Conservation (phyloP, 768 basidiomycete genomes). For the Mycena sanguinolenta region DNA sequence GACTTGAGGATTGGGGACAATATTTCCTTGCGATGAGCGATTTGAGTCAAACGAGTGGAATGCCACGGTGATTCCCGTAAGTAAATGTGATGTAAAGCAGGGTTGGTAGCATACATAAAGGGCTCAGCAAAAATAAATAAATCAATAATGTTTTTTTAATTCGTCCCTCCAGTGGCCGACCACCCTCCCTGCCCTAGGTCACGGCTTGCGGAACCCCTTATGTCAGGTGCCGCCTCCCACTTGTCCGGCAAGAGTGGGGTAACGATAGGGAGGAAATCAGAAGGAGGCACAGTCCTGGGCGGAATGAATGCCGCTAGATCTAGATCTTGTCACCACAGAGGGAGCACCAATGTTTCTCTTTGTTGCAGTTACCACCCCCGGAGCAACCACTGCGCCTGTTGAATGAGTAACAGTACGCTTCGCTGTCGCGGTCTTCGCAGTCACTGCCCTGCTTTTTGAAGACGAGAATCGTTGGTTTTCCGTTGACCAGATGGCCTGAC, state of each 20-base stretch:
- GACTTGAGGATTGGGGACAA: too few species aligned
- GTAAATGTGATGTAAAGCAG: too few species aligned
- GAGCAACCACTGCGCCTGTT: neutral
- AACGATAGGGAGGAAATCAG: constrained; percentile 38
- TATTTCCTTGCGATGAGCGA: too few species aligned
- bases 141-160: too few species aligned
- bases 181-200: too few species aligned
- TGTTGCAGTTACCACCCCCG: neutral
- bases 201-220: too few species aligned
- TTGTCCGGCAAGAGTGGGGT: constrained; percentile 40
- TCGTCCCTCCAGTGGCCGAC: too few species aligned
- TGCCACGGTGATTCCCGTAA: too few species aligned
- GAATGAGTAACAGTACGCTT: neutral
- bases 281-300: constrained; percentile 34
- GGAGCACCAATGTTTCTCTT: constrained; percentile 34
- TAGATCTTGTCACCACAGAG: constrained; percentile 32
- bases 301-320: constrained; percentile 24
- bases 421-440: neutral
- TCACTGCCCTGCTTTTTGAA: neutral
- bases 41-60: too few species aligned
- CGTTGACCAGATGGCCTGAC: neutral
- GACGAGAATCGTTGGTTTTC: neutral
- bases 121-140: too few species aligned
- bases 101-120: too few species aligned
- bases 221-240: constrained; percentile 38